Percentiles rank a stretch among this genome's conserved stretches.
These are phyloP conservation scores for Juglanconis sp. DNA, from an alignment of 2,329 filamentous ascomycete genomes.

Conservation along the genomic window DNA sequence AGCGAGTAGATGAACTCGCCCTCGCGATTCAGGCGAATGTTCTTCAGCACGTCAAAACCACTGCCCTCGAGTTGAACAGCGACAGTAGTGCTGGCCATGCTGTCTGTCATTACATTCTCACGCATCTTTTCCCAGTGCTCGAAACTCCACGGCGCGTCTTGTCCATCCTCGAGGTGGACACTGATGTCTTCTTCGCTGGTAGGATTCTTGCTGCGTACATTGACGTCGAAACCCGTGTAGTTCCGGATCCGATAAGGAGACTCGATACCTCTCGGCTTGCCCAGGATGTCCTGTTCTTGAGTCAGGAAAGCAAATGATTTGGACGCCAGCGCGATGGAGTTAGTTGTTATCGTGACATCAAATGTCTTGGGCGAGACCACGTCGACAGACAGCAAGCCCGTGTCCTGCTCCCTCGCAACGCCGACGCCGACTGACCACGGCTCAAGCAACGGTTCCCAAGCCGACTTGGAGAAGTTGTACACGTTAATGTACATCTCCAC, in stretches of 20 bases:
- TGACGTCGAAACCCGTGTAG: conserved; percentile 88
- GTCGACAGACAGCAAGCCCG: conserved; percentile 77
- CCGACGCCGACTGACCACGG: conserved; percentile 95
- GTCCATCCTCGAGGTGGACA: conserved; percentile 77
- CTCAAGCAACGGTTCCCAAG: conserved; percentile 94
- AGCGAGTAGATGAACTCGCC: conserved; percentile 89
- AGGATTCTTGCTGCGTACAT: conserved; percentile 73
- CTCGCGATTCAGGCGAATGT: conserved; percentile 88
- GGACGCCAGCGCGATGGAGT: conserved; percentile 86
- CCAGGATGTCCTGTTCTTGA: conserved; percentile 84
- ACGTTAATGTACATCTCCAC: conserved; percentile 94
- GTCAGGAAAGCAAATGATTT: conserved; percentile 91
- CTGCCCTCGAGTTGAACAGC: conserved; percentile 85
- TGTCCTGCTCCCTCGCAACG: conserved; percentile 72
- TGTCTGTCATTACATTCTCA: conserved; percentile 85
- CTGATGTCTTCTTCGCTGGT: conserved; percentile 67
- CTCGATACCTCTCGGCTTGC: conserved; percentile 87
- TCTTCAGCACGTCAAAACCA: conserved; percentile 86
- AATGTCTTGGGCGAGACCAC: conserved; percentile 85
- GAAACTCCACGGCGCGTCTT: conserved; percentile 93
- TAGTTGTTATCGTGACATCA: conserved; percentile 88
- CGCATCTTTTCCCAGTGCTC: conserved; percentile 96
- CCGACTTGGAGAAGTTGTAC: conserved; percentile 98
- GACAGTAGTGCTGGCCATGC: conserved; percentile 69
- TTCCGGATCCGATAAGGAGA: conserved; percentile 92